These are phyloP conservation scores for Xerocomus amazonicus DNA, from an alignment of 1,284 basidiomycete species.

Conservation along the genomic window DNA sequence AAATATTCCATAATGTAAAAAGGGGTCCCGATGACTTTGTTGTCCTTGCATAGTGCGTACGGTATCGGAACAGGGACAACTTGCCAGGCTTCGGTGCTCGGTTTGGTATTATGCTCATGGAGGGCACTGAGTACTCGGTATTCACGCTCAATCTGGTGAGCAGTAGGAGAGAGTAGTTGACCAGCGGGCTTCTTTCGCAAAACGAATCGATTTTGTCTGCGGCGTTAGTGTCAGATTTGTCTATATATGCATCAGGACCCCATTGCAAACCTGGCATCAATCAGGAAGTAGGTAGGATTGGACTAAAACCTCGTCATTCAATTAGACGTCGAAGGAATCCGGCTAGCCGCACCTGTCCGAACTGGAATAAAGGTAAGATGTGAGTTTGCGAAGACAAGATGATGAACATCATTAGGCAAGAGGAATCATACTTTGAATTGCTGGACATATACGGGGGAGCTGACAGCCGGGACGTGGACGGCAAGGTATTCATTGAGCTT, in stretches of 20 bases:
- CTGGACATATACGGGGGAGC: constrained; percentile 73
- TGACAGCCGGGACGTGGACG: constrained; percentile 53
- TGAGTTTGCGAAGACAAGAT: background rate
- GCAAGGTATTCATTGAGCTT: constrained; percentile 69
- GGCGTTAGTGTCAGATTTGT: constrained; percentile 11
- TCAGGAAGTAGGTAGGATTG: constrained; percentile 93
- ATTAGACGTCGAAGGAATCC: constrained; percentile 3
- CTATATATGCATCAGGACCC: background rate
- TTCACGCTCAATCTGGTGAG: constrained; percentile 93
- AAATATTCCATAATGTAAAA: constrained; percentile 98
- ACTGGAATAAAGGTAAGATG: constrained; percentile 42
- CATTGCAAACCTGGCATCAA: constrained; percentile 57
- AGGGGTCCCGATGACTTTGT: constrained; percentile 74
- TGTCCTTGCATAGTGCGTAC: constrained; percentile 80
- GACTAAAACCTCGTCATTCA: constrained; percentile 48
- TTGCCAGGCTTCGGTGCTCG: constrained; percentile 46
- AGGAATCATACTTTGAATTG: constrained; percentile 79
- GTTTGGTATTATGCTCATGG: constrained; percentile 64
- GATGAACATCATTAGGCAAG: background rate
- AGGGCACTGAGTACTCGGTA: constrained; percentile 77
- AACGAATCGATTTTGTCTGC: constrained; percentile 65
- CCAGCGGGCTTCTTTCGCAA: constrained; percentile 91
- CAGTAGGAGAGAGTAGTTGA: constrained; percentile 78
- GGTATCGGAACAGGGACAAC: constrained; percentile 86
- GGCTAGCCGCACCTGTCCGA: constrained; percentile 62